Base-by-base conservation (phyloP, 306 rosid genomes). In the Glycyrrhiza uralensis region DNA sequence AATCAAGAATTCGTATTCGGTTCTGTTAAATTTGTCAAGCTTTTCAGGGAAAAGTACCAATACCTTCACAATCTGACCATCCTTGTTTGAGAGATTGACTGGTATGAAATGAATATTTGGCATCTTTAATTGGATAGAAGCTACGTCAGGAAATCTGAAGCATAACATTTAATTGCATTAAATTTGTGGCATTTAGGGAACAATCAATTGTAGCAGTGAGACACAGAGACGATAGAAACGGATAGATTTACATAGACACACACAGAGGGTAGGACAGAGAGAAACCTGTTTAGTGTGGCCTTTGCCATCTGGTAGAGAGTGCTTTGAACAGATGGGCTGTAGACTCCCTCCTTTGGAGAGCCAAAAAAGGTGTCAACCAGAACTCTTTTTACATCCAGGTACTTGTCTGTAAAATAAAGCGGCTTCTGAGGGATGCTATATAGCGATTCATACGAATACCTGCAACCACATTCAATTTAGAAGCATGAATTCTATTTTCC, bases 81-180 rank as follows among this genome's bases (percentile, higher is more conserved):
- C 84, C 86, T 86, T 87, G 83, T 76, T 88, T 54, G 94, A 85
- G 54, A 94, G 59, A 71, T 87, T 94, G 84, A 88, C 91, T 14
- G 99, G 96, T 56, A 94, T 71, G 89, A 94, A 94, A 79, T 94
- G 99, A 75, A 94, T 77, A 76, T 94, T 94, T 66, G 99, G 99
- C 99, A 94, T 89, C 81, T 89, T 91, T 67, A 94, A 86, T 72
- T 83, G 83, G 82, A 94, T 66, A 6, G 83, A 81, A 52, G 84
- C 80, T 50, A 94, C 72, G 76, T 85, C 92, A 14, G 89, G 91
- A 83, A 94, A 80, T 74, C 97, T 94, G 88, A 63, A 82, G 28
- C 85, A 80, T 6, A 18, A 33, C 32, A 75, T 68, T 28, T 7
- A 57, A 39, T 54, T 80, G 76, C 58, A 72, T 30, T 8, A 30